Evolutionary conservation across 2,329 filamentous ascomycete species (phyloP), one percentile per base, ranked within the genome.

Genomic region (Scedosporium dehoogii): DNA sequence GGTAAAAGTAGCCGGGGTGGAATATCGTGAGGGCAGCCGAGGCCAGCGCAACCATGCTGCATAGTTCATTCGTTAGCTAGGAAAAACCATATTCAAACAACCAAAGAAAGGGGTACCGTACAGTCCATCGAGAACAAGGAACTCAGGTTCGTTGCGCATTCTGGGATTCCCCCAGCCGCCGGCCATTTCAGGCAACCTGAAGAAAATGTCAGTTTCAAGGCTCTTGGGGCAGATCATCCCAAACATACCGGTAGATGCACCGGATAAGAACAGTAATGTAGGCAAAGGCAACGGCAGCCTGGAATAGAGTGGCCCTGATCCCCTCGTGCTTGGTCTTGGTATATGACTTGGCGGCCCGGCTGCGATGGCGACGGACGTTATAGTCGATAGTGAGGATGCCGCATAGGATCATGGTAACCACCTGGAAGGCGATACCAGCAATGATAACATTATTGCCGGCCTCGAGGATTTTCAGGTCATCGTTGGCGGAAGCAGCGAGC

Each of bases 381-480:
- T 60, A 60, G 18, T 85, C 80, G 62, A 70, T 38, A 10, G 76
- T 77, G 38, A 83, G 73, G 25, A 68, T 27, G 58, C 81, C 79
- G 75, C 88, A 89, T 62, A 79, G 70, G 51, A 78, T 65, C 42
- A 87, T 75, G 4, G 82, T 84, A 64, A 79, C 72, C 53, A 87
- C 85, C 68, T 89, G 85, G 69, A 82, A 83, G 18, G 77, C 71
- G 0, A 88, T 78, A 38, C 86, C 86, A 4, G 83, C 83, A 25
- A 89, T 78, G 79, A 85, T 86, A 72, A 88, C 81, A 68, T 87
- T 75, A 65, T 81, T 78, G 18, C 84, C 85, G 14, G 82, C 73
- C 66, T 81, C 80, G 58, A 81, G 74, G 65, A 81, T 65, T 46
- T 81, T 78, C 48, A 79, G 79, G 7, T 66, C 55, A 0, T 60